These are phyloP conservation scores for Fonsecaea pedrosoi DNA, from an alignment of 2,329 filamentous ascomycete genomes.

Conservation along the genomic window DNA sequence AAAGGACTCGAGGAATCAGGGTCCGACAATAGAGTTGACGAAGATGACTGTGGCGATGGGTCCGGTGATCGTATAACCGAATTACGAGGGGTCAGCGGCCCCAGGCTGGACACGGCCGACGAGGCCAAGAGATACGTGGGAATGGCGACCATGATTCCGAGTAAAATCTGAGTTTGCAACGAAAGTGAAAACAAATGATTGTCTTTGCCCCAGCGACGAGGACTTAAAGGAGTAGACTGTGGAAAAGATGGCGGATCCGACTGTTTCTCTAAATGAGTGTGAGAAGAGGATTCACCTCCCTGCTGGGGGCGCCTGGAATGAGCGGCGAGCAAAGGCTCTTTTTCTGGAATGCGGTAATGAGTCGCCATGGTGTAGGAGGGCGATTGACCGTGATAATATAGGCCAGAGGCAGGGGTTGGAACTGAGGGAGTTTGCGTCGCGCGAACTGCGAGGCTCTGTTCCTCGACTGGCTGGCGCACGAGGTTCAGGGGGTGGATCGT, in stretches of 20 bases:
- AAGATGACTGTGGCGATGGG: conserved; percentile 18
- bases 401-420: conserved; percentile 17
- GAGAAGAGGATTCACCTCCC: conserved; percentile 20
- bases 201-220: background rate
- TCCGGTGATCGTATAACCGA: conserved; percentile 30
- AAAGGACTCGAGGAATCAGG: conserved; percentile 25
- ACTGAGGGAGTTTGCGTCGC: conserved; percentile 26
- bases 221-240: conserved; percentile 6
- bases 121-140: conserved; percentile 35
- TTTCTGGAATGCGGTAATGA: conserved; percentile 21
- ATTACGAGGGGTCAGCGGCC: conserved; percentile 27
- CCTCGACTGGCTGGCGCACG: conserved; percentile 12
- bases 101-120: conserved; percentile 26
- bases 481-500: conserved; percentile 17
- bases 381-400: conserved; percentile 21
- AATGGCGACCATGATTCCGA: conserved; percentile 38
- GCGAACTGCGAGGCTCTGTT: conserved; percentile 21
- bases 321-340: conserved; percentile 29
- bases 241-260: conserved; percentile 11
- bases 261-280: conserved; percentile 19
- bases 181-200: conserved; percentile 21
- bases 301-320: conserved; percentile 24
- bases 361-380: conserved; percentile 24
- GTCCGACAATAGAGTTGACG: conserved; percentile 7
- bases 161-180: conserved; percentile 27